Evolutionary conservation across 164 flowering plant species (phyloP), one percentile per base, ranked within the genome.

Genomic region (Umbellularia californica): DNA sequence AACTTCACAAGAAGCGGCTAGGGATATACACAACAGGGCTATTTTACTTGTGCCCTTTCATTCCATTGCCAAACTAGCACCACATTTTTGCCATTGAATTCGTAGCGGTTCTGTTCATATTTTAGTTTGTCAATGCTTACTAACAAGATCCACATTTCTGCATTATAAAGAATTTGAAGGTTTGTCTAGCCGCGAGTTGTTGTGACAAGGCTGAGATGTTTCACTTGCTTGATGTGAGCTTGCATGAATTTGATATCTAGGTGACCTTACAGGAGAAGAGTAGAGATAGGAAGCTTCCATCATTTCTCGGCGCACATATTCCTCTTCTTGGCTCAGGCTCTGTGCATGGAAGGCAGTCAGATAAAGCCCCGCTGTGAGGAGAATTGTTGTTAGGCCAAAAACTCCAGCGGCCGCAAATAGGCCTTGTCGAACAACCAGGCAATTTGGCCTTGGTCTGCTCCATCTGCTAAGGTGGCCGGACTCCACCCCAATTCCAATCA

Each of bases 361-460:
- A 79, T 90, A 91, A 14, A 92, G 70, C 12, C 95, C 94, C 0
- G 88, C 79, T 0, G 90, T 92, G 3, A 92, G 84, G 78, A 90
- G 88, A 2, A 92, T 90, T 0, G 97, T 86, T 25, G 83, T 33
- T 71, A 92, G 72, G 1, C 89, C 86, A 55, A 89, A 87, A 1
- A 92, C 84, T 17, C 97, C 98, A 5, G 97, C 94, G 0, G 97
- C 87, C 0, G 88, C 79, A 78, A 92, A 92, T 70, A 92, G 50
- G 50, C 98, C 98, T 77, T 83, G 79, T 58, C 79, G 76, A 33
- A 85, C 50, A 2, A 83, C 77, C 1, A 92, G 84, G 80, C 98
- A 95, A 73, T 74, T 82, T 1, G 83, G 68, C 75, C 84, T 85
- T 4, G 94, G 88, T 14, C 70, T 78, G 2, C 74, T 65, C 97